phyloP scores from a whole-genome alignment of 768 basidiomycete species.

The Polyporus arcularius region DNA sequence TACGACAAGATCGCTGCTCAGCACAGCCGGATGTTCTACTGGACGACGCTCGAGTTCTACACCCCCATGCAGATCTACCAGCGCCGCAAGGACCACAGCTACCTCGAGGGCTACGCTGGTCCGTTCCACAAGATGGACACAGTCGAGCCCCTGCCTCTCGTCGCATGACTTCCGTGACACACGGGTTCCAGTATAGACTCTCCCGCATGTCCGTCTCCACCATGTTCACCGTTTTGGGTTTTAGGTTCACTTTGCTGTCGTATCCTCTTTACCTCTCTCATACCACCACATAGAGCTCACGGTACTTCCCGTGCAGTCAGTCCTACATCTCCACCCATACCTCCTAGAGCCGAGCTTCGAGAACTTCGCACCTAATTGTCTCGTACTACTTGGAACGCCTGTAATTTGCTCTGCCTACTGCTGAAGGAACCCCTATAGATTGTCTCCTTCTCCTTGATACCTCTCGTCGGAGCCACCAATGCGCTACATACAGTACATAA shows the following conservation, averaged over 20 bases:
- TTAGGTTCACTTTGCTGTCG: constrained; percentile 6
- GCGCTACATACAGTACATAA: too few species aligned
- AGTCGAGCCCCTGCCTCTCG: background rate
- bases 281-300: background rate
- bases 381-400: background rate
- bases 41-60: constrained; percentile 68
- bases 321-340: too few species aligned
- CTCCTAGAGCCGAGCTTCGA: constrained; percentile 1
- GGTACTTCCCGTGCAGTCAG: too few species aligned
- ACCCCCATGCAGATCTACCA: constrained; percentile 40
- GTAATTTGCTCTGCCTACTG: background rate
- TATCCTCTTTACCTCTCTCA: background rate
- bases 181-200: background rate
- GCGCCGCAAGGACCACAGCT: constrained; percentile 14
- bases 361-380: constrained; percentile 5
- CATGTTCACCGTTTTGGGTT: background rate
- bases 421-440: too few species aligned
- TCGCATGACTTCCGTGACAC: background rate
- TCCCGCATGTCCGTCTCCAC: background rate
- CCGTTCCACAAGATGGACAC: constrained; percentile 21
- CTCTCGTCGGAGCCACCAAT: too few species aligned
- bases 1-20: constrained; percentile 64
- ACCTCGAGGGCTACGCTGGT: constrained; percentile 20
- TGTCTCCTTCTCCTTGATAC: too few species aligned
- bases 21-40: constrained; percentile 70